Percentiles rank a stretch among this genome's conserved stretches.
These are phyloP conservation scores for Bruguiera hainesii DNA, from an alignment of 441 rosid species.

Conservation along the genomic window DNA sequence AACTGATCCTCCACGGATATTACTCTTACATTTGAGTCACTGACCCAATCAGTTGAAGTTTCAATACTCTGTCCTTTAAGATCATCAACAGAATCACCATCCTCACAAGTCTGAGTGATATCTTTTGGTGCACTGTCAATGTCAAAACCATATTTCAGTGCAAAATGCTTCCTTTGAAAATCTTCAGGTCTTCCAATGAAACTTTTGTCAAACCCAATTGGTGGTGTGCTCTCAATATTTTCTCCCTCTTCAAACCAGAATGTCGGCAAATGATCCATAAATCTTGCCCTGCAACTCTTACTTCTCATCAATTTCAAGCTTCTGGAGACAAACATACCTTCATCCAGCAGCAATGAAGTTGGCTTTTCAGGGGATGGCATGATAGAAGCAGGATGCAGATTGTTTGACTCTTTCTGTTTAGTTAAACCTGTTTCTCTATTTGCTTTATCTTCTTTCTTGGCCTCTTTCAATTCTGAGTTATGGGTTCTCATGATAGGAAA, in stretches of 20 bases:
- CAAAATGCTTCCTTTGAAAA: constrained; percentile 26
- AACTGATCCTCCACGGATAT: constrained; percentile 34
- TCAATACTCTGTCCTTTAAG: constrained; percentile 23
- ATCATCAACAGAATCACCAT: constrained; percentile 29
- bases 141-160: constrained; percentile 31
- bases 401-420: constrained; percentile 28
- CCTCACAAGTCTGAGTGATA: constrained; percentile 36
- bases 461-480: constrained; percentile 31
- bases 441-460: constrained; percentile 34
- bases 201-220: constrained; percentile 36
- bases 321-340: constrained; percentile 31
- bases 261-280: constrained; percentile 27
- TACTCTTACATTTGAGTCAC: constrained; percentile 10
- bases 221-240: constrained; percentile 35
- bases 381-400: constrained; percentile 29
- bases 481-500: constrained; percentile 32
- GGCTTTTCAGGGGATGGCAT: constrained; percentile 43
- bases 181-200: constrained; percentile 35
- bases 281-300: constrained; percentile 61
- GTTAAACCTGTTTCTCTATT: constrained; percentile 32
- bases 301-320: constrained; percentile 54
- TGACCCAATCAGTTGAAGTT: constrained; percentile 22
- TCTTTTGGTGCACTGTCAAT: constrained; percentile 29
- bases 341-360: constrained; percentile 38
- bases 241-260: constrained; percentile 34